Base-by-base conservation (phyloP, 768 basidiomycete species). In the Termitomyces sp. region DNA sequence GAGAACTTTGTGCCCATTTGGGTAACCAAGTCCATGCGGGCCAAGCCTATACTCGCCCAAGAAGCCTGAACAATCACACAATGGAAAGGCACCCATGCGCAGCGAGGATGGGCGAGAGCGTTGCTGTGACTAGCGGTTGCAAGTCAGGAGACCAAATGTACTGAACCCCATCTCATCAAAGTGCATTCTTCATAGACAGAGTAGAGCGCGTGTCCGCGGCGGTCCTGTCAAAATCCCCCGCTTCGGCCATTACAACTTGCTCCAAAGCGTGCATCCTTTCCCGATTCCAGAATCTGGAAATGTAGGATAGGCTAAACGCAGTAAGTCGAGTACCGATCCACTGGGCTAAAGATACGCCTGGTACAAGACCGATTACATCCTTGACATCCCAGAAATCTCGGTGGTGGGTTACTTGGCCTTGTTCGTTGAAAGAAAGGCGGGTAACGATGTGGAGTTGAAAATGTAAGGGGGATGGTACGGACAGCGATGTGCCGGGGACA, bases 321-420 rank as follows among this genome's bases (percentile, higher is more conserved):
- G 81, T 75, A 26, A 87, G 68, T 46, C 89, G 77, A 46, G 83
- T 78, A 45, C 77, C 76, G 47, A 90, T 73, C 87, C 88, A 91
- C 58, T 88, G 82, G 1, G 79, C 78, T 43, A 85, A 68, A 9
- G 81, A 77, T 57, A 82, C 77, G 3, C 88, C 88, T 3, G 89
- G 89, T 9, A 90, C 65, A 40, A 90, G 78, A 37, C 84, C 83
- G 63, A 90, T 74, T 55, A 92, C 73, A 65, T 93, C 90, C 65
- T 85, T 82, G 42, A 89, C 74, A 61, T 92, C 88, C 88, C 87
- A 91, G 38, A 88, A 76, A 64, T 92, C 90, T 28, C 88, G 79
- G 65, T 93, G 90, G 62, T 84, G 80, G 4, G 87, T 85, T 58
- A 93, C 84, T 56, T 78, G 80, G n/a, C 87, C 88, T 64, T 85